Evolutionary conservation across 75 land plant genomes (phyloP).

Genomic region (Cupressus sempervirens): DNA sequence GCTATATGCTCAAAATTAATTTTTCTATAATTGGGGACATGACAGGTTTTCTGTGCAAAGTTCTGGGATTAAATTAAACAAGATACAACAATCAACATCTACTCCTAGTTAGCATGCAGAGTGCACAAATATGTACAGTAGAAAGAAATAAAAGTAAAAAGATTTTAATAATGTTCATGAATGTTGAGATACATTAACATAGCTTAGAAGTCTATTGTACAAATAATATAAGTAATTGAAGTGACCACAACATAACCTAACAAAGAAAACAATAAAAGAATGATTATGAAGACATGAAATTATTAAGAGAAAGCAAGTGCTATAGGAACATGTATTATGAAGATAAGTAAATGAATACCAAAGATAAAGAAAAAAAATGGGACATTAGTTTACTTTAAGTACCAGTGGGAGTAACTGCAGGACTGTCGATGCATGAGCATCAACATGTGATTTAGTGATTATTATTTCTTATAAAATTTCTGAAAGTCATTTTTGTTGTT

Average conservation of each 20-base stretch:
- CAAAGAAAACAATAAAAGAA: too few species aligned
- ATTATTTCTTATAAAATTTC: background rate
- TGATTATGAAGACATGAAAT: background rate
- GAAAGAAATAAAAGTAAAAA: background rate
- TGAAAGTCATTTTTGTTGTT: slow-evolving; percentile 1
- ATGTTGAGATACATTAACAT: background rate
- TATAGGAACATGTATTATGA: background rate
- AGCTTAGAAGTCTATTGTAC: background rate
- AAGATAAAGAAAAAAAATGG: background rate
- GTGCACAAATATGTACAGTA: background rate
- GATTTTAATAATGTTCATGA: background rate
- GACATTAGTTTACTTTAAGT: background rate
- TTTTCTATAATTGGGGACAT: too few species aligned
- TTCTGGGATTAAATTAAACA: background rate
- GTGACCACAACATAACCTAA: background rate
- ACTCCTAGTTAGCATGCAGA: background rate
- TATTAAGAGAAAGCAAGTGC: background rate
- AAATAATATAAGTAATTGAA: background rate
- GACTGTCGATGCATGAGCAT: background rate
- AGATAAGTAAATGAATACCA: background rate
- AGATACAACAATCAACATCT: background rate
- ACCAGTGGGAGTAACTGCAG: background rate
- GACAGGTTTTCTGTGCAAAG: too few species aligned
- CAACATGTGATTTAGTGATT: background rate
- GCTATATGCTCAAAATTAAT: too few species aligned